A percentile compares a stretch with the other conserved stretches of the same genome.
phyloP scores from a whole-genome alignment of 345 rosid genomes.

The Gossypium anomalum region DNA sequence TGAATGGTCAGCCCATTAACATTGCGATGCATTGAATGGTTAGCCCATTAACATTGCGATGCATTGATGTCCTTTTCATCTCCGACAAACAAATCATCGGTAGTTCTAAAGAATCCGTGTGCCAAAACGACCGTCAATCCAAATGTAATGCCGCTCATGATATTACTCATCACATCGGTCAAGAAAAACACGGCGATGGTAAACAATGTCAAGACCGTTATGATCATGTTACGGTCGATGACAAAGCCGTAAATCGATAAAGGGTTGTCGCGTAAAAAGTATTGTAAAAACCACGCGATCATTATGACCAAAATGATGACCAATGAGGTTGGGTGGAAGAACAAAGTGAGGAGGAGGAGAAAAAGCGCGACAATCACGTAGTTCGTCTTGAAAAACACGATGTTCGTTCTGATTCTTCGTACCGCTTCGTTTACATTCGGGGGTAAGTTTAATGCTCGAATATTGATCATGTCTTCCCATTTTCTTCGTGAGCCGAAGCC shows the following conservation, averaged over 20 bases:
- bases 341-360: constrained; percentile 43
- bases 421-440: constrained; percentile 20
- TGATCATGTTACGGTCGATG: constrained; percentile 38
- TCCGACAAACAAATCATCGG: constrained; percentile 29
- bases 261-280: constrained; percentile 43
- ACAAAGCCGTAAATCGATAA: constrained; percentile 31
- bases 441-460: constrained; percentile 38
- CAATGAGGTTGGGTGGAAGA: constrained; percentile 52
- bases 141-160: constrained; percentile 34
- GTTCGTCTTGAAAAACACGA: constrained; percentile 39
- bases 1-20: not conserved
- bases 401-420: constrained; percentile 36
- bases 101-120: constrained; percentile 45
- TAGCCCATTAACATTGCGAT: constrained; percentile 4
- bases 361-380: constrained; percentile 31
- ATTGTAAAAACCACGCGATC: constrained; percentile 48
- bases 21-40: constrained; percentile 12
- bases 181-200: constrained; percentile 39
- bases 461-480: constrained; percentile 53
- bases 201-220: constrained; percentile 25
- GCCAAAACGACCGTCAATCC: constrained; percentile 37
- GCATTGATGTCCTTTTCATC: constrained; percentile 34
- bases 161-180: constrained; percentile 34
- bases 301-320: constrained; percentile 34
- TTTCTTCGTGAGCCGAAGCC: constrained; percentile 40